phyloP scores from a whole-genome alignment of 2,329 filamentous ascomycete species.

The Cercospora sp. region DNA sequence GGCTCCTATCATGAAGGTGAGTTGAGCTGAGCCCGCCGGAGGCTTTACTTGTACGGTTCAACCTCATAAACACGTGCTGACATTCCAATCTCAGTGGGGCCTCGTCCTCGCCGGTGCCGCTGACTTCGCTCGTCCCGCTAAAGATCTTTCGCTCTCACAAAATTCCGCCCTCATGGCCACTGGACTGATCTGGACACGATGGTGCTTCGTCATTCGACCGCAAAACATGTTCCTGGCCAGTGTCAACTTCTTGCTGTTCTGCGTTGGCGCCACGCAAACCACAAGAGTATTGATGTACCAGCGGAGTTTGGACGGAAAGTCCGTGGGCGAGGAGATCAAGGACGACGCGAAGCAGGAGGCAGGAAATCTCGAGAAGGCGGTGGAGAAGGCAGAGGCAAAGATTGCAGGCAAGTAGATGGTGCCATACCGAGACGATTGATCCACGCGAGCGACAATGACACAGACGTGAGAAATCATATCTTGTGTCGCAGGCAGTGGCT shows the following conservation, averaged over 20 bases:
- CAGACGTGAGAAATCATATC: neutral
- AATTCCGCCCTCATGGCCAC: slow-evolving; percentile 88
- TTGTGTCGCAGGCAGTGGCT: neutral
- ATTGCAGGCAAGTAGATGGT: slow-evolving; percentile 22
- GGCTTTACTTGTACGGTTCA: neutral
- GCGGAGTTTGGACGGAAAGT: slow-evolving; percentile 58
- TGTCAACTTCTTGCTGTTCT: slow-evolving; percentile 96
- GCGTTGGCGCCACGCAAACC: slow-evolving; percentile 81
- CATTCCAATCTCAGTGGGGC: slow-evolving; percentile 66
- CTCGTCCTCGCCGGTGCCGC: slow-evolving; percentile 89
- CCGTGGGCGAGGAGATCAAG: slow-evolving; percentile 46
- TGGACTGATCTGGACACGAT: slow-evolving; percentile 95
- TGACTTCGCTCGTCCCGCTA: slow-evolving; percentile 86
- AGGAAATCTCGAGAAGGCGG: slow-evolving; percentile 37
- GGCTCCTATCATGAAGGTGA: slow-evolving; percentile 91
- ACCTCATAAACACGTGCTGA: slow-evolving; percentile 1
- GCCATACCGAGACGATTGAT: neutral
- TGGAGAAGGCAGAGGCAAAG: slow-evolving; percentile 43
- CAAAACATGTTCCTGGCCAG: slow-evolving; percentile 88
- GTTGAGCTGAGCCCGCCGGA: neutral
- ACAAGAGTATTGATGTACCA: slow-evolving; percentile 71
- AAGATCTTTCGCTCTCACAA: slow-evolving; percentile 89
- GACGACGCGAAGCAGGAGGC: slow-evolving; percentile 39
- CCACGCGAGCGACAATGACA: neutral
- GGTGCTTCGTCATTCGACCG: slow-evolving; percentile 96